phyloP scores from a whole-genome alignment of 768 basidiomycete genomes.

The Termitomyces sp. region DNA sequence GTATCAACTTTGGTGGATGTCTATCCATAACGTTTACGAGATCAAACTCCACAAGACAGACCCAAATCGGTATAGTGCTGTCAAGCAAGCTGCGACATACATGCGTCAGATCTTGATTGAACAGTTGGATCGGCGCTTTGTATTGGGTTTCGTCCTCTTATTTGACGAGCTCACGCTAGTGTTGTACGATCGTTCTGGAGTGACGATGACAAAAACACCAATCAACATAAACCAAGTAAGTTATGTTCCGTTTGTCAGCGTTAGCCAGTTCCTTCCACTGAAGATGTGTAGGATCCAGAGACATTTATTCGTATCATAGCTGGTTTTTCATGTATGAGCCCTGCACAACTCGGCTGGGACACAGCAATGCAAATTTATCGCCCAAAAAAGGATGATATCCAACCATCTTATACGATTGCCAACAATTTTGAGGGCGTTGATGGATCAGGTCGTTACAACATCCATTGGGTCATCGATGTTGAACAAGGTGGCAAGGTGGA shows the following conservation, averaged over 20 bases:
- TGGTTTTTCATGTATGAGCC: neutral
- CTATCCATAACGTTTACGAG: neutral
- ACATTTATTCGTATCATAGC: constrained; percentile 1
- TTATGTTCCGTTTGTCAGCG: neutral
- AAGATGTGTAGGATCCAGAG: neutral
- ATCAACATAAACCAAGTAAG: constrained; percentile 8
- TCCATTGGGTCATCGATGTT: constrained; percentile 3
- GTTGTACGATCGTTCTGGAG: constrained; percentile 7
- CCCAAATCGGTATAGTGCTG: neutral
- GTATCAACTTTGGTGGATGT: no score
- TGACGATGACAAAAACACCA: constrained; percentile 4
- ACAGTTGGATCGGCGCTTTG: constrained; percentile 9
- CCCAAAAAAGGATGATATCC: neutral
- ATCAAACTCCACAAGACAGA: neutral
- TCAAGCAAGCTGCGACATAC: constrained; percentile 1
- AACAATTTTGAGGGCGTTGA: neutral
- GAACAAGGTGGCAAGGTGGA: neutral
- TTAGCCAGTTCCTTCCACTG: neutral
- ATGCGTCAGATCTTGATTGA: constrained; percentile 10
- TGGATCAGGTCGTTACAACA: neutral
- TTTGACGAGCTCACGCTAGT: constrained; percentile 4
- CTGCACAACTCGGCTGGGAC: constrained; percentile 10
- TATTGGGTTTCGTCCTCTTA: constrained; percentile 3
- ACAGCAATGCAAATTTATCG: constrained; percentile 3
- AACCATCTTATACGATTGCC: neutral